Conservation (phyloP, 257 asterid genomes). For the Cruciata laevipes region DNA sequence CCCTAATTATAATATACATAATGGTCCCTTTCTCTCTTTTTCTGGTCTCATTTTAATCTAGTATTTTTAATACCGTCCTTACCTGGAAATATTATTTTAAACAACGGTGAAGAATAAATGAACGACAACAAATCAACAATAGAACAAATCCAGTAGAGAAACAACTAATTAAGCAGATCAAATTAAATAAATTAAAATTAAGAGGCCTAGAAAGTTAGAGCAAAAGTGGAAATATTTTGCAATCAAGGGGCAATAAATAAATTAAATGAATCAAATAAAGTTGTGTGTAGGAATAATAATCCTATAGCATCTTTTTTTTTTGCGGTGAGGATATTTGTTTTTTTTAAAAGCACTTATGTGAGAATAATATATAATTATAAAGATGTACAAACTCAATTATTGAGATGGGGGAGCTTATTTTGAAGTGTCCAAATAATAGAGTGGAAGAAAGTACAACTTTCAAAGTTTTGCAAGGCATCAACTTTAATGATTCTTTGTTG, state of each 20-base stretch:
- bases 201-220: neutral
- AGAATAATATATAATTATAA: constrained; percentile 16
- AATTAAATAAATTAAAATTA: too few relatives aligned
- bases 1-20: neutral
- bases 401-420: constrained; percentile 22
- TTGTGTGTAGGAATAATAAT: constrained; percentile 3
- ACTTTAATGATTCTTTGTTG: constrained; percentile 14
- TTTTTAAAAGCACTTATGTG: constrained; percentile 14
- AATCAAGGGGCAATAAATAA: constrained; percentile 6
- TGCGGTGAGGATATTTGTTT: constrained; percentile 6
- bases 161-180: neutral
- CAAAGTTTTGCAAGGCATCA: constrained; percentile 19
- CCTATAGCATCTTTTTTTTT: constrained; percentile 9
- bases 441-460: constrained; percentile 18
- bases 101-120: neutral
- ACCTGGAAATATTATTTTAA: neutral
- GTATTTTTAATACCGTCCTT: neutral
- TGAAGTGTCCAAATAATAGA: constrained; percentile 29
- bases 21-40: neutral
- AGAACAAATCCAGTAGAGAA: constrained; percentile 2
- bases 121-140: too few relatives aligned
- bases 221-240: neutral
- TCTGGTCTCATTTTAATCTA: neutral
- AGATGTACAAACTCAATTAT: constrained; percentile 33
- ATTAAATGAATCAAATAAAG: constrained; percentile 5